Base-by-base conservation (phyloP, 306 rosid species). In the Vicia villosa region DNA sequence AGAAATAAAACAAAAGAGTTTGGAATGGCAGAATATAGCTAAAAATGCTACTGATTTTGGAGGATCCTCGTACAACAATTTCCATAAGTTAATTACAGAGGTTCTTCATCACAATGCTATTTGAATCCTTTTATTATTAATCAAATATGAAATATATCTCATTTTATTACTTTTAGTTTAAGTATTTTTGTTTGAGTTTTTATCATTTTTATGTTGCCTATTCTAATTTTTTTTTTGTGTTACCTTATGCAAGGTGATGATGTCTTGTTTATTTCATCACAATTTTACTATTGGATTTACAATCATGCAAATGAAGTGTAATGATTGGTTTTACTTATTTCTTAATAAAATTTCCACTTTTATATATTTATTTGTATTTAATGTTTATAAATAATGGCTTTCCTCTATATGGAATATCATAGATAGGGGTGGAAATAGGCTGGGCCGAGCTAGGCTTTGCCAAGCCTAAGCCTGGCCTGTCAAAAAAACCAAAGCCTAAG, bases 21-120 rank as follows among this genome's bases (percentile, higher is more conserved):
- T 61, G 14, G 77, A 72, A 52, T 72, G 62, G 69, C 49, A 72
- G 51, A 22, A 21, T 17, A 36, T n/a, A 61, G 62, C 69, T 20
- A 15, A 14, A 36, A 50, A 1, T 3, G 17, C 77, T 5, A 72
- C 41, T 0, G 28, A 62, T n/a, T 22, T 62, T 1, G 69, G 41
- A 21, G 77, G 77, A 10, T 61, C 69, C 22, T 72, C 77, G 10
- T 72, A 72, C 20, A 21, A 36, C 8, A 36, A 62, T 63, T 21
- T 47, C 3, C 11, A 56, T 4, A 56, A 56, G 11, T 26, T 56
- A 56, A 56, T 56, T 12, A 26, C 4, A 0, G 12, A 56, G 20
- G 40, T 56, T 56, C 19, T 56, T 26, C 63, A 14, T 14, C 12
- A n/a, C 6, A 7, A 56, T 3, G 20, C 20, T 26, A 13, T 14